These are phyloP conservation scores for Podaxis sp. DNA, from an alignment of 768 basidiomycete species.

Conservation along the genomic window DNA sequence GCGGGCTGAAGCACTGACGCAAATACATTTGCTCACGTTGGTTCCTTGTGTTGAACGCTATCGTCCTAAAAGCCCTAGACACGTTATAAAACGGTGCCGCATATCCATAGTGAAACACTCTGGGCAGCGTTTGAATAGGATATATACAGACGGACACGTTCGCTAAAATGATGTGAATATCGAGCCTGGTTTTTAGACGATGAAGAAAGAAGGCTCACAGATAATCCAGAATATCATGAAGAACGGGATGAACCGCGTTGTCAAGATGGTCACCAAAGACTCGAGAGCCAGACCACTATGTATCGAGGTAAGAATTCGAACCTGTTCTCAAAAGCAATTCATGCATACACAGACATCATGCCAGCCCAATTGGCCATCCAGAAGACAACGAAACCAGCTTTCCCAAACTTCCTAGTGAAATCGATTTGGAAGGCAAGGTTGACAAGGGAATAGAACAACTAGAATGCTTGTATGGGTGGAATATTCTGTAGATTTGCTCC, in stretches of 20 bases:
- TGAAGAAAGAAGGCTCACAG: constrained; percentile 29
- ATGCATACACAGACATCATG: constrained; percentile 57
- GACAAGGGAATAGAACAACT: constrained; percentile 64
- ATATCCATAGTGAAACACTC: constrained; percentile 64
- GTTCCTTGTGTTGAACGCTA: constrained; percentile 68
- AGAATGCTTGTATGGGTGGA: background rate
- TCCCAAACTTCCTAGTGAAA: constrained; percentile 51
- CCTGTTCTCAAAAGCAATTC: background rate
- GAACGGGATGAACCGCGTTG: constrained; percentile 53
- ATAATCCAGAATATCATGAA: constrained; percentile 75
- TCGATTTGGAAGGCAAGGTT: constrained; percentile 61
- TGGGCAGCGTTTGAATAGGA: constrained; percentile 59
- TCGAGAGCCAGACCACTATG: constrained; percentile 63
- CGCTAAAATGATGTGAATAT: constrained; percentile 27
- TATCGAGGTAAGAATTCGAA: background rate
- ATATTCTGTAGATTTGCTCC: background rate
- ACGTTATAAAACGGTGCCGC: constrained; percentile 74
- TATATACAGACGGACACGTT: constrained; percentile 61
- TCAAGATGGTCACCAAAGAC: constrained; percentile 57
- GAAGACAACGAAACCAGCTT: constrained; percentile 57
- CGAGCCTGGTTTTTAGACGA: background rate
- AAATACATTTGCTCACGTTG: constrained; percentile 37
- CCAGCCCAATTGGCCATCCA: constrained; percentile 71
- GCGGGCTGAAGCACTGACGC: background rate
- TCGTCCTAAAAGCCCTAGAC: constrained; percentile 53